These are phyloP conservation scores for Eucalyptus regnans DNA, from an alignment of 345 rosid genomes.

Conservation along the genomic window DNA sequence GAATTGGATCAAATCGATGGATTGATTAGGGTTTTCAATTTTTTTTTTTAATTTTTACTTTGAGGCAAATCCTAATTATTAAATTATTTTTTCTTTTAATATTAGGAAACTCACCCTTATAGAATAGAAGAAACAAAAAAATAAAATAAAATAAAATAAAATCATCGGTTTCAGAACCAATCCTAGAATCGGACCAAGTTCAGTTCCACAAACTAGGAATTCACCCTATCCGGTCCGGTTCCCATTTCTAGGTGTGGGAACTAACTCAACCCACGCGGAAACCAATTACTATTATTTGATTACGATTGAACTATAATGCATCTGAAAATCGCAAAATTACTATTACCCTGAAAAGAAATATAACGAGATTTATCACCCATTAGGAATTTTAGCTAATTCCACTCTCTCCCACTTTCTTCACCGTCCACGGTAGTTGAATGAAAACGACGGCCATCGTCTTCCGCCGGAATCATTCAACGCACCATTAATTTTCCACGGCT, in stretches of 20 bases:
- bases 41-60: too few relatives aligned
- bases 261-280: fast-evolving
- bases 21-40: fast-evolving
- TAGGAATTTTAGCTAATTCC: neutral
- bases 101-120: too few relatives aligned
- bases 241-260: too few relatives aligned
- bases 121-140: too few relatives aligned
- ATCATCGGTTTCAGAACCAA: too few relatives aligned
- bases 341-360: neutral
- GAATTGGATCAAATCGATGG: too few relatives aligned
- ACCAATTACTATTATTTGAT: neutral
- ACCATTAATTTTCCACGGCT: neutral
- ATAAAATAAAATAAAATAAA: too few relatives aligned
- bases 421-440: neutral
- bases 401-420: neutral
- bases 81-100: too few relatives aligned
- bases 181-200: too few relatives aligned
- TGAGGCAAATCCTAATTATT: too few relatives aligned
- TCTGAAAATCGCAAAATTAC: neutral
- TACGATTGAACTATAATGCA: neutral
- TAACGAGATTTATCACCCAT: neutral
- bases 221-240: fast-evolving
- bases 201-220: too few relatives aligned
- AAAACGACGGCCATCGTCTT: neutral
- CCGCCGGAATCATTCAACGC: neutral